These are phyloP conservation scores for Diversispora epigaea DNA, from an alignment of 192 early-diverging fungal species.

Conservation along the genomic window DNA sequence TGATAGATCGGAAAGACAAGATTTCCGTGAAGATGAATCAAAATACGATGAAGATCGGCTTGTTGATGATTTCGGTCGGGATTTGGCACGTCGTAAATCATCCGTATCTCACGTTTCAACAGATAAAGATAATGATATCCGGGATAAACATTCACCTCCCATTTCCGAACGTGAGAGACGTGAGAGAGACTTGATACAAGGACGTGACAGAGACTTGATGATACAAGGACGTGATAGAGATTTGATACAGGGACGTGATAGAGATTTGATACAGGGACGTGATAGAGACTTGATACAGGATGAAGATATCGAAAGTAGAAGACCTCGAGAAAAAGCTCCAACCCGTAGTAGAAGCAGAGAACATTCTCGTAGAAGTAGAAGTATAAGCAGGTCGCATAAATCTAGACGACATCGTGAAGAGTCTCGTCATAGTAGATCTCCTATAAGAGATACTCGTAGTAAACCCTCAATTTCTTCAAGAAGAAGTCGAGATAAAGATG, in stretches of 20 bases:
- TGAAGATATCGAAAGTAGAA: slow-evolving; percentile 10
- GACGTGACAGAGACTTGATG: too few relatives aligned
- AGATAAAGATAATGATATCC: not conserved
- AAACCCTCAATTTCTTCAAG: slow-evolving; percentile 6
- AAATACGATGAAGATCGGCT: slow-evolving; percentile 25
- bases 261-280: not conserved
- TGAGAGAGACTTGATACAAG: not conserved
- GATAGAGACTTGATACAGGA: slow-evolving; percentile 2
- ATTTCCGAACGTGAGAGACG: slow-evolving; percentile 22
- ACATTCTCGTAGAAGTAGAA: not conserved
- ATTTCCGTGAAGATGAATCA: slow-evolving; percentile 4
- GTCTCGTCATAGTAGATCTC: slow-evolving; percentile 4
- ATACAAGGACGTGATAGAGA: too few relatives aligned
- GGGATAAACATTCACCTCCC: slow-evolving; percentile 14
- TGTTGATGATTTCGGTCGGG: slow-evolving; percentile 26
- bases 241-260: too few relatives aligned
- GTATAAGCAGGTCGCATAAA: not conserved
- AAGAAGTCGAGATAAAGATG: slow-evolving; percentile 15
- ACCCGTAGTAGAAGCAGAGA: slow-evolving; percentile 29
- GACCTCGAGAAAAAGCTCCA: slow-evolving; percentile 4
- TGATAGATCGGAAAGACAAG: not conserved
- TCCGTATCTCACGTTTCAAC: slow-evolving; percentile 2
- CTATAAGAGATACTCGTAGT: slow-evolving; percentile 7
- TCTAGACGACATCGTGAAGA: slow-evolving; percentile 1
- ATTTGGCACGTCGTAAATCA: slow-evolving; percentile 15